Base-by-base conservation (phyloP, 306 rosid genomes). In the Crataegus laevigata region DNA sequence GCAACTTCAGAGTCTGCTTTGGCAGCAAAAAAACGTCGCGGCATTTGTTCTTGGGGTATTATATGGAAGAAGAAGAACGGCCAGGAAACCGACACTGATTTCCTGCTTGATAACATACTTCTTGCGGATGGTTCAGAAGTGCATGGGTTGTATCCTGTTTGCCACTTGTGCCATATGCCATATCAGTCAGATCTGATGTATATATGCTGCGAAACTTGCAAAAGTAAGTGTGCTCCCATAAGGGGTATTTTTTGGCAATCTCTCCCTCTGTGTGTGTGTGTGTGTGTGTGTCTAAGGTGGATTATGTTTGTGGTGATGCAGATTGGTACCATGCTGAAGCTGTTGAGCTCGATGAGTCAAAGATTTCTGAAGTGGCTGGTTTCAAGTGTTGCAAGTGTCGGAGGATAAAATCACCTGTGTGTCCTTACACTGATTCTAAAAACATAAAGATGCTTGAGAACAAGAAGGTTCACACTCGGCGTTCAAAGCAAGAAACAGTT, bases 271-370 rank as follows among this genome's bases (percentile, higher is more conserved):
- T n/a, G n/a, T n/a, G n/a, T n/a, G n/a, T 50, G 21, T 19, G 52
- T 15, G 52, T 42, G 67, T 30, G 17, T 68, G 32, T 71, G 60
- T 51, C 52, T 63, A 47, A 58, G 54, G 38, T 42, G 45, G 47
- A 38, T 47, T 45, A 19, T 81, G 38, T 51, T 72, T 86, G 61
- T 61, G 80, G 28, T 75, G 32, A 24, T 84, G 36, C 94, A 94
- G 98, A 92, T 82, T 96, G 99, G 99, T 90, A 82, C 85, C 99
- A 96, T 71, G 97, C 99, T 42, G 96, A 96, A 52, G 98, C 99
- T 72, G 88, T 96, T 68, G 92, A 89, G 69, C 91, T 96, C 24
- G 91, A 90, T 18, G 99, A 96, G 80, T 88, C 96, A 67, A 90
- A 83, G 85, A 67, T 96, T 76, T 75, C 51, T 65, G 79, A 78